Conservation (phyloP, 805 yeast genomes). For the Ogataea nakhonphanomensis region DNA sequence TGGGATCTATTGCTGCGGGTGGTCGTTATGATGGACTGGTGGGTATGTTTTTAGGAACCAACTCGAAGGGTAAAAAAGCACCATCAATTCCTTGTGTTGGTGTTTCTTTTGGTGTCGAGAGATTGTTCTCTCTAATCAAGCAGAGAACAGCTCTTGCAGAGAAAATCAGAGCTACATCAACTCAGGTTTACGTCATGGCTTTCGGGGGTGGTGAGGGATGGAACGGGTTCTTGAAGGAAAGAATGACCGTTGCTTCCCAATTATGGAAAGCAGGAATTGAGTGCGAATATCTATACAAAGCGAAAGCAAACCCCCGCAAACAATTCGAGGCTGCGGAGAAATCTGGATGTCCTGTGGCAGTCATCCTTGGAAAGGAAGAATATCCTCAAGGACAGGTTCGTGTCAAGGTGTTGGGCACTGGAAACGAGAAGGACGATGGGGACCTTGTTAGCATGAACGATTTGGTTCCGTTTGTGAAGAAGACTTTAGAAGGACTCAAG, state of each 20-base stretch:
- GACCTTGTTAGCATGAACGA: conserved; percentile 64
- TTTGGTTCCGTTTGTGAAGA: conserved; percentile 47
- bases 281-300: conserved; percentile 86
- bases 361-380: conserved; percentile 95
- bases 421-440: conserved; percentile 78
- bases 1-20: conserved; percentile 98
- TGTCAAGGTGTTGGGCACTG: conserved; percentile 86
- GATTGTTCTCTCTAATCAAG: conserved; percentile 85
- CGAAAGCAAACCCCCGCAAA: conserved; percentile 91
- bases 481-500: conserved; percentile 36
- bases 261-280: conserved; percentile 90
- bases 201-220: conserved; percentile 98
- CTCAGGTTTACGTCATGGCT: conserved; percentile 95
- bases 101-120: conserved; percentile 93
- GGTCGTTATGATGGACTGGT: conserved; percentile 97
- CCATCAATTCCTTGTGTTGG: conserved; percentile 94
- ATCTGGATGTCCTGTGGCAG: conserved; percentile 85
- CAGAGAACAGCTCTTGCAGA: conserved; percentile 64
- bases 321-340: conserved; percentile 98
- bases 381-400: conserved; percentile 75
- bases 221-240: conserved; percentile 88
- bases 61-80: conserved; percentile 65
- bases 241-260: conserved; percentile 79
- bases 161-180: conserved; percentile 73
- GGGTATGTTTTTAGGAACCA: conserved; percentile 88